Conservation (phyloP, 148 eudicot species). For the Chenopodium berlandieri region DNA sequence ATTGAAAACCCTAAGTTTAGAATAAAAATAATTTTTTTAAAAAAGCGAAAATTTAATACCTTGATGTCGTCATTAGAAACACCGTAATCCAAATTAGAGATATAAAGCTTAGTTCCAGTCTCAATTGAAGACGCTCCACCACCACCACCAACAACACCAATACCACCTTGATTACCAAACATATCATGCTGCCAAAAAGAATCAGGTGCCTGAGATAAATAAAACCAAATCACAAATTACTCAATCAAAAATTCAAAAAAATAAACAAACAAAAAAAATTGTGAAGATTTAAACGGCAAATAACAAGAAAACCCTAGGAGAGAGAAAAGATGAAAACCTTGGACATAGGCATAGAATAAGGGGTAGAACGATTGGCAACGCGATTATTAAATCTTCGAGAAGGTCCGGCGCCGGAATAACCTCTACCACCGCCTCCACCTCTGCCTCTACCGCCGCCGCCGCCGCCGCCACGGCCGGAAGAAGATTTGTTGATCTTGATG, state of each 20-base stretch:
- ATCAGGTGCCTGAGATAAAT: constrained; percentile 53
- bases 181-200: constrained; percentile 71
- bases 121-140: constrained; percentile 58
- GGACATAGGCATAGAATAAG: constrained; percentile 47
- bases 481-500: constrained; percentile 74
- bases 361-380: constrained; percentile 53
- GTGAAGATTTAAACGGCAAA: background rate
- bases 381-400: constrained; percentile 71
- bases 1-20: constrained; percentile 17
- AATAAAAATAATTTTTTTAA: background rate
- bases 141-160: constrained; percentile 24
- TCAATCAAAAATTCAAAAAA: background rate
- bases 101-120: constrained; percentile 85
- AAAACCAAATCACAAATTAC: background rate
- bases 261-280: background rate
- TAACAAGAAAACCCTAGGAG: background rate
- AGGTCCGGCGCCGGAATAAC: constrained; percentile 54
- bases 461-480: constrained; percentile 44
- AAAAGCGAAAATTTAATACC: constrained; percentile 33
- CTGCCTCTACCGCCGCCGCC: constrained; percentile 47
- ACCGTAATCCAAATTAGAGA: constrained; percentile 87
- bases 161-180: constrained; percentile 48
- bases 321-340: constrained; percentile 35
- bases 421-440: constrained; percentile 39
- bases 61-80: constrained; percentile 89